Conservation (phyloP, 2,329 filamentous ascomycete genomes). For the Alternaria sp. region DNA sequence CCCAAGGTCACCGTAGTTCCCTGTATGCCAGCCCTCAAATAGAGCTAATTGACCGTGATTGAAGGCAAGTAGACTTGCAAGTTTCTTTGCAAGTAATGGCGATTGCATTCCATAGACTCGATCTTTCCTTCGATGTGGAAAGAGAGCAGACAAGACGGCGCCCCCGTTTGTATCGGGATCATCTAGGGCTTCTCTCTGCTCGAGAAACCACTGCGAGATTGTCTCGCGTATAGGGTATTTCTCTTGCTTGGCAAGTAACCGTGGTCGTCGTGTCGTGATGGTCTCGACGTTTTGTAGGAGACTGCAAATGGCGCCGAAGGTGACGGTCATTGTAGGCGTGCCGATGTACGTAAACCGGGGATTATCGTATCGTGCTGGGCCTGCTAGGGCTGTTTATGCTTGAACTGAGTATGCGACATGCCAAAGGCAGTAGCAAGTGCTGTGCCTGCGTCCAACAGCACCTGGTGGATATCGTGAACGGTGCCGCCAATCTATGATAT, state of each 20-base stretch:
- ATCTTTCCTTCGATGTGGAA: conserved; percentile 78
- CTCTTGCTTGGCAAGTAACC: conserved; percentile 41
- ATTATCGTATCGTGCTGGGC: neutral
- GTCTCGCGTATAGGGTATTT: conserved; percentile 40
- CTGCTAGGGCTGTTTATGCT: neutral
- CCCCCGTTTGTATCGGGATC: conserved; percentile 62
- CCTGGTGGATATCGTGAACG: neutral
- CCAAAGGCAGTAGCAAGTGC: neutral
- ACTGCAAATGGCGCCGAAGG: conserved; percentile 74
- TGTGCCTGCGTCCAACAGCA: neutral
- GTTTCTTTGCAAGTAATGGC: conserved; percentile 66
- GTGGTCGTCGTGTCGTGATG: conserved; percentile 51
- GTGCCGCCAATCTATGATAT: neutral
- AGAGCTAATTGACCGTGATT: conserved; percentile 66
- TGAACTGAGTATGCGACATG: neutral
- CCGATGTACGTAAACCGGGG: neutral
- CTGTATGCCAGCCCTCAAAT: conserved; percentile 66
- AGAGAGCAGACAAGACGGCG: conserved; percentile 75
- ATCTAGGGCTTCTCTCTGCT: conserved; percentile 65
- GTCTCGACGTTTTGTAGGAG: conserved; percentile 72
- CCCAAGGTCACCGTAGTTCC: conserved; percentile 70
- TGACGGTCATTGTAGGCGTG: conserved; percentile 62
- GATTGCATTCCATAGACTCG: conserved; percentile 76
- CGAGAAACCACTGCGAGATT: conserved; percentile 71
- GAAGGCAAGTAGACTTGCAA: conserved; percentile 71